phyloP scores from a whole-genome alignment of 306 rosid genomes.

The Rosa lucieae region DNA sequence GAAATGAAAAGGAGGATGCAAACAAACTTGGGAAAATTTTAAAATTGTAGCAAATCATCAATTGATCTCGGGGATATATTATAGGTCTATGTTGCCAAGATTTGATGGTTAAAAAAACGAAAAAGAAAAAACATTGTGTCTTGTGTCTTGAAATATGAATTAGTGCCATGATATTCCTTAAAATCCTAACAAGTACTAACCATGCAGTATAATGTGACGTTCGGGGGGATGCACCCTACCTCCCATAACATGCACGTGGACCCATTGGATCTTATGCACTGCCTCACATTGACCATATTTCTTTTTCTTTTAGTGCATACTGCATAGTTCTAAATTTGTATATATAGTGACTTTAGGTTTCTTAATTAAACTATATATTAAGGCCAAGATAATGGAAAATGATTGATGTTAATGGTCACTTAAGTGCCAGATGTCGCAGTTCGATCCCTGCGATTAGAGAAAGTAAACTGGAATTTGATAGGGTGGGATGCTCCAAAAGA shows the following conservation, averaged over 20 bases:
- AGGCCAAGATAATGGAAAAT: slow-evolving; percentile 21
- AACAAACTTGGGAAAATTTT: slow-evolving; percentile 28
- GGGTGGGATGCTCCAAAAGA: slow-evolving; percentile 34
- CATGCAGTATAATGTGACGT: slow-evolving; percentile 15
- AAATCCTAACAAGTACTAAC: slow-evolving; percentile 37
- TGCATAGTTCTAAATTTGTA: background rate
- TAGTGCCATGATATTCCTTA: slow-evolving; percentile 51
- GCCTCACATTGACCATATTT: background rate
- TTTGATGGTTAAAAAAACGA: slow-evolving; percentile 11
- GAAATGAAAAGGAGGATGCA: slow-evolving; percentile 14
- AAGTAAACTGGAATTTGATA: slow-evolving; percentile 26
- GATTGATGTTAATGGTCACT: slow-evolving; percentile 19
- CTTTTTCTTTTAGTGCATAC: background rate
- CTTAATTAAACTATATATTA: background rate
- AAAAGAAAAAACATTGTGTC: background rate
- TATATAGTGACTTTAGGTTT: background rate
- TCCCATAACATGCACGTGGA: slow-evolving; percentile 45
- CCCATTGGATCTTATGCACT: slow-evolving; percentile 25
- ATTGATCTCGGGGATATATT: slow-evolving; percentile 10
- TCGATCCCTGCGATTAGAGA: background rate
- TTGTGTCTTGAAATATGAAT: background rate
- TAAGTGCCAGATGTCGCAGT: slow-evolving; percentile 22
- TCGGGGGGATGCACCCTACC: slow-evolving; percentile 54
- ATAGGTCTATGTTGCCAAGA: slow-evolving; percentile 18
- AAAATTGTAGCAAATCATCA: background rate